Evolutionary conservation across 108 stramenopile species (phyloP).

Genomic region (Skeletonema costatum): DNA sequence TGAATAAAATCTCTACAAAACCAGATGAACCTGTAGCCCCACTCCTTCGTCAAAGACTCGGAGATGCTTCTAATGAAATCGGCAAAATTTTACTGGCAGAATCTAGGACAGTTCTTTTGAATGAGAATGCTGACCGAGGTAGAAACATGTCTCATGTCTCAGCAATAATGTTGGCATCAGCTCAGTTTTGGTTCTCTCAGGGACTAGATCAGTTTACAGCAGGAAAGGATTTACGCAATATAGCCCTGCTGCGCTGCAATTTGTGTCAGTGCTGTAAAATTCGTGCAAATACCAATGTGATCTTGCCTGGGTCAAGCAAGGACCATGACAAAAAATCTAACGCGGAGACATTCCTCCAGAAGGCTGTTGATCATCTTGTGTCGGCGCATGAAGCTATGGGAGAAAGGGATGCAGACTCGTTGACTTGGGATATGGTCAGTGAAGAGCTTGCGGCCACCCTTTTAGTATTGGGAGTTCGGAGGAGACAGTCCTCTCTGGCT

Average conservation of each 20-base stretch:
- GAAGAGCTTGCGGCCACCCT: slow-evolving; percentile 80
- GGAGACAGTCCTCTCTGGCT: slow-evolving; percentile 72
- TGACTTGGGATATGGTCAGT: slow-evolving; percentile 88
- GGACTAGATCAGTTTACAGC: slow-evolving; percentile 65
- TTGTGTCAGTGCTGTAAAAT: slow-evolving; percentile 82
- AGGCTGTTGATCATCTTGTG: slow-evolving; percentile 75
- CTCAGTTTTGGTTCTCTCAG: slow-evolving; percentile 81
- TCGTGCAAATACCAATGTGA: slow-evolving; percentile 63
- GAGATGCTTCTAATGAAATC: slow-evolving; percentile 87
- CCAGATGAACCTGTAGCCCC: slow-evolving; percentile 28
- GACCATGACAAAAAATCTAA: slow-evolving; percentile 41
- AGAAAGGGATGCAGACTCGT: slow-evolving; percentile 66
- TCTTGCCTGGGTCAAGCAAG: slow-evolving; percentile 28
- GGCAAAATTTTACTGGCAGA: slow-evolving; percentile 73
- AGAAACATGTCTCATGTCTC: slow-evolving; percentile 39
- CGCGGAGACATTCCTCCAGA: slow-evolving; percentile 77
- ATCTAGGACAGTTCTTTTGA: slow-evolving; percentile 52
- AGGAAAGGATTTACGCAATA: slow-evolving; percentile 67
- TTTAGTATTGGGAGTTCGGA: slow-evolving; percentile 79
- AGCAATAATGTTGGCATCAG: slow-evolving; percentile 66
- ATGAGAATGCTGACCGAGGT: slow-evolving; percentile 14
- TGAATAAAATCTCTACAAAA: background rate
- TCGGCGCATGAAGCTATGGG: slow-evolving; percentile 74
- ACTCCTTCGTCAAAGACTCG: slow-evolving; percentile 76
- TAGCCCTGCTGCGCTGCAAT: slow-evolving; percentile 79